Evolutionary conservation across 2,329 filamentous ascomycete genomes (phyloP).

Genomic region (Diaporthe eres): DNA sequence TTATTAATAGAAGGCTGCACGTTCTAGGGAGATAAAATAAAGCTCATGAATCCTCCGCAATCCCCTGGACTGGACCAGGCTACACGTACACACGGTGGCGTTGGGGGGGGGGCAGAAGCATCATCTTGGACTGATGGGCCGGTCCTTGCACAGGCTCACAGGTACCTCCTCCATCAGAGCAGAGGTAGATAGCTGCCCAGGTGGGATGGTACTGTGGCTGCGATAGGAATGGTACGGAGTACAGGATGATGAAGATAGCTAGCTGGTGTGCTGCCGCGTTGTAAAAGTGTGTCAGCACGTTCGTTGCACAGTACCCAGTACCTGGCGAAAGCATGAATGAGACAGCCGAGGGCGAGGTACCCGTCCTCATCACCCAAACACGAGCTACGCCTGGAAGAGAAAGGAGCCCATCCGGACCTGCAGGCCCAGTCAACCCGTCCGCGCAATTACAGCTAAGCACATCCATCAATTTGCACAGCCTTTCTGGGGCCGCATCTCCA

Average conservation of each 20-base stretch:
- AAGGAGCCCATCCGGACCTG: constrained; percentile 21
- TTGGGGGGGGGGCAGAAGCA: neutral
- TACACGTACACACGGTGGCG: neutral
- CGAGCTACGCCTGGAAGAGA: constrained; percentile 30
- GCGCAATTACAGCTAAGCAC: constrained; percentile 30
- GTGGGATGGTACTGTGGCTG: neutral
- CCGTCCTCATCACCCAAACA: constrained; percentile 24
- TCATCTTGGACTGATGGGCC: neutral
- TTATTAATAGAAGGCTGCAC: constrained; percentile 27
- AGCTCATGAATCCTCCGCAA: constrained; percentile 27
- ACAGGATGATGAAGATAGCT: neutral
- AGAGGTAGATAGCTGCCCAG: neutral
- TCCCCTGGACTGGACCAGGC: neutral
- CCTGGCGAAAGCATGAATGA: neutral
- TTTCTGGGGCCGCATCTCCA: constrained; percentile 21
- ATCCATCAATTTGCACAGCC: constrained; percentile 32
- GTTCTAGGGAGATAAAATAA: constrained; percentile 11
- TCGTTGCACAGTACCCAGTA: neutral
- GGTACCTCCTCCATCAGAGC: neutral
- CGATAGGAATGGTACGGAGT: neutral
- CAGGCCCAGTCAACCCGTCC: constrained; percentile 28
- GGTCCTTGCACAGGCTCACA: neutral
- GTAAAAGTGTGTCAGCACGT: neutral
- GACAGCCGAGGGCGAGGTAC: constrained; percentile 15
- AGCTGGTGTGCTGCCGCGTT: neutral